phyloP scores from a whole-genome alignment of 192 early-diverging fungal species.

The Backusella australiensis region DNA sequence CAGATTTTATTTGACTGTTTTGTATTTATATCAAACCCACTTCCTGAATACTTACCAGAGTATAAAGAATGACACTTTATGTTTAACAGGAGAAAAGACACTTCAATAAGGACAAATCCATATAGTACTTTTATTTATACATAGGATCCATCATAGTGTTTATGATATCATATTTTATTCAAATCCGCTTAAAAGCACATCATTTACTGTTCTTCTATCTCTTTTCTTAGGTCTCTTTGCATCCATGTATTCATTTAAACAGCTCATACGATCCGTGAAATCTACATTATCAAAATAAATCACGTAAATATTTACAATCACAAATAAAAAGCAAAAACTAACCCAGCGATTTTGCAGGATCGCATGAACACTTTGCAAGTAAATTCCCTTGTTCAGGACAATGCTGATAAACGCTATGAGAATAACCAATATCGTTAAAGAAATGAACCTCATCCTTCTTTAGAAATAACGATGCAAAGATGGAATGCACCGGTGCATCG shows the following conservation, averaged over 20 bases:
- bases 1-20: too few relatives aligned
- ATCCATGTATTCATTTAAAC: constrained; percentile 12
- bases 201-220: constrained; percentile 1
- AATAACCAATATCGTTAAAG: constrained; percentile 42
- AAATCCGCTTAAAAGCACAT: neutral
- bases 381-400: constrained; percentile 17
- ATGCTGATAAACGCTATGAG: constrained; percentile 17
- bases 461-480: constrained; percentile 57
- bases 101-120: too few relatives aligned
- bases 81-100: too few relatives aligned
- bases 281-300: neutral
- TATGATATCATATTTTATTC: too few relatives aligned
- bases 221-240: neutral
- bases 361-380: constrained; percentile 7
- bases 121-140: too few relatives aligned
- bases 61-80: too few relatives aligned
- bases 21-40: too few relatives aligned
- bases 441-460: constrained; percentile 54
- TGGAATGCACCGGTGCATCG: constrained; percentile 71
- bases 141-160: too few relatives aligned
- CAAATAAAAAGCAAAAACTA: neutral
- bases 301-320: neutral
- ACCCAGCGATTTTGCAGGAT: constrained; percentile 14
- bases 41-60: too few relatives aligned
- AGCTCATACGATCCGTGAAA: constrained; percentile 11